Evolutionary conservation across 2,329 filamentous ascomycete genomes (phyloP), one percentile per base, ranked within the genome.

Genomic region (Ophiobolus disseminans): DNA sequence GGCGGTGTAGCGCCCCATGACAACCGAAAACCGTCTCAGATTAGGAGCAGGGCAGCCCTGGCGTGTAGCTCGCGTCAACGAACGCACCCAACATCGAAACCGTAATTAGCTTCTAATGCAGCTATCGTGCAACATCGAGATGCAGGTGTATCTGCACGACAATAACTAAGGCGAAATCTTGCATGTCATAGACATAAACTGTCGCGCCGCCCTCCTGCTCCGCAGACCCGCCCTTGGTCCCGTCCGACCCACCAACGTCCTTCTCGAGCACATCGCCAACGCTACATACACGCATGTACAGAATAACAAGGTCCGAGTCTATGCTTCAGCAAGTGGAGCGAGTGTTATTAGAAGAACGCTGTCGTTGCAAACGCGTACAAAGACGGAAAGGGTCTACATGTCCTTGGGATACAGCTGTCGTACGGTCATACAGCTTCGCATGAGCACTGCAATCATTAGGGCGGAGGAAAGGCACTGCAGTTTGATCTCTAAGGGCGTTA

Each of bases 351-450:
- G 41, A n/a, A 40, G 37, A 30, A 32, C 41, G 47, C 30, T 37
- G 17, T 50, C 31, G 37, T 41, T 50, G 36, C 36, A 45, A 41
- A 41, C 47, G 22, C 37, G 21, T 37, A 41, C 32, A 38, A 50
- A 50, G 41, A 22, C 37, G 31, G 47, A 45, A 40, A 45, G 30
- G 36, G 21, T 55, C 43, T 44, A 38, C 41, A 53, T 57, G 48
- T 53, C 40, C 41, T 50, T 8, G 50, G 32, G 45, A 50, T 54
- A 55, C 50, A 53, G 49, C 43, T 53, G 40, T 56, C 31, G 48
- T 34, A 56, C 38, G 31, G 40, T 40, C 17, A 50, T 51, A 56
- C 44, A 45, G 51, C 35, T 28, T 50, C 31, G 28, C 40, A 55
- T 49, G 21, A 51, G 46, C 43, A 55, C 49, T 53, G 35, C 44